Evolutionary conservation across 129 eudicot species (phyloP), one percentile per base, ranked within the genome.

Genomic region (Chrysanthemum makinoi): DNA sequence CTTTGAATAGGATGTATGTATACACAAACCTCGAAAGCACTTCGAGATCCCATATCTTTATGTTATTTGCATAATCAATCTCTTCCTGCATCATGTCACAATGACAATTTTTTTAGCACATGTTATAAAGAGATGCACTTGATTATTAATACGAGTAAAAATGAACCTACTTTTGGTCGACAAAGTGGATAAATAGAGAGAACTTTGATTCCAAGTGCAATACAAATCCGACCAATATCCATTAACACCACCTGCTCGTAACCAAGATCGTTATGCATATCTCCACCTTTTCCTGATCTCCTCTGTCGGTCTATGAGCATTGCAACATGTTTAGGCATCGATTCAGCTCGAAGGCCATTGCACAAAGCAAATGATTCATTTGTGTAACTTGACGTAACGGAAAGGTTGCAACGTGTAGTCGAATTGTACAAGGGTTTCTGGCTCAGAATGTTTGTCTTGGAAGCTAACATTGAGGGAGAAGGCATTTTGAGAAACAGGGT

Each of bases 201-300:
- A 69, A 69, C 74, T 69, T 69, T 69, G 74, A 69, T 53, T 1
- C 74, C 74, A 7, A 69, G 59, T 53, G 54, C 74, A 69, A 49
- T 10, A 18, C 74, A 69, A 39, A 18, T 54, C 51, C 5, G 30
- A 53, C 64, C 74, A 53, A 69, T 33, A 53, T 54, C 74, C 10
- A 53, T 54, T 51, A 69, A 33, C 50, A 52, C 33, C 11, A 24
- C 18, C 8, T 50, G 35, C 3, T 4, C 28, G 15, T 2, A 1
- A 44, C 26, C 20, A 11, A 18, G 10, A 20, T 14, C 16, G 1
- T 30, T 15, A 48, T 2, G 19, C 18, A 15, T 47, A 14, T 6
- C 60, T 3, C 15, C n/a, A 0, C 1, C 15, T 15, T 50, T 47
- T 47, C 18, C 58, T n/a, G 20, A 4, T 5, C 15, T 57, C 62